Evolutionary conservation across 352 stramenopile species (phyloP), one percentile per base, ranked within the genome.

Genomic region (Globisporangium iwayamae): DNA sequence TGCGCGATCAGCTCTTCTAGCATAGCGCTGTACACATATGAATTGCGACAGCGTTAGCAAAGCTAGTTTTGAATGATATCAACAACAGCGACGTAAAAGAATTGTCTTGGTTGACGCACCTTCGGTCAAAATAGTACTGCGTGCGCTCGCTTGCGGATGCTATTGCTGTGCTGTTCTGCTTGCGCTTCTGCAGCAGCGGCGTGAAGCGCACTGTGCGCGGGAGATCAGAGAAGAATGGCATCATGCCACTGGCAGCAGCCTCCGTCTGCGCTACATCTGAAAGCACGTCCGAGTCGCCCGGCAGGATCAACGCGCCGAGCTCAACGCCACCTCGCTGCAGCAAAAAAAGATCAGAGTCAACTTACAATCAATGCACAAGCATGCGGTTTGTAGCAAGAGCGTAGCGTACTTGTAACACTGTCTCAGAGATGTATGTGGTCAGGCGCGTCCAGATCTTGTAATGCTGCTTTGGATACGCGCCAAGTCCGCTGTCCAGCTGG

Each of bases 391-490:
- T 28, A 36, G 13, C n/a, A 62, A 9, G 4, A 48, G 16, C 56
- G 32, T 71, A 14, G 11, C 55, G 36, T 73, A 86, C 86, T 73
- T 87, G 72, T 20, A 96, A 67, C 14, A 92, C 83, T 0, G 69
- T 70, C 2, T 72, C 56, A 9, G 81, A 85, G 59, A 96, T 87
- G 67, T 78, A 90, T 57, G 56, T 81, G 56, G 82, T 91, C 4
- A 96, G 72, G 36, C 78, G 77, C 46, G 74, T 74, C 87, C 87
- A 96, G 30, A 69, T 76, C 63, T 85, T 87, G 60, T 76, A 28
- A 65, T 96, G 85, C 60, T 92, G 81, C 71, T 85, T 86, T 18
- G 87, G 85, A 63, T 96, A 96, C 50, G 82, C 70, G 2, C 85
- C 87, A 22, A 96, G 70, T 13, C 85, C 83, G 45, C 81, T 82